Percentiles rank a stretch among this genome's conserved stretches.
phyloP scores from a whole-genome alignment of 257 asterid species.

The Fraxinus cuspidata region DNA sequence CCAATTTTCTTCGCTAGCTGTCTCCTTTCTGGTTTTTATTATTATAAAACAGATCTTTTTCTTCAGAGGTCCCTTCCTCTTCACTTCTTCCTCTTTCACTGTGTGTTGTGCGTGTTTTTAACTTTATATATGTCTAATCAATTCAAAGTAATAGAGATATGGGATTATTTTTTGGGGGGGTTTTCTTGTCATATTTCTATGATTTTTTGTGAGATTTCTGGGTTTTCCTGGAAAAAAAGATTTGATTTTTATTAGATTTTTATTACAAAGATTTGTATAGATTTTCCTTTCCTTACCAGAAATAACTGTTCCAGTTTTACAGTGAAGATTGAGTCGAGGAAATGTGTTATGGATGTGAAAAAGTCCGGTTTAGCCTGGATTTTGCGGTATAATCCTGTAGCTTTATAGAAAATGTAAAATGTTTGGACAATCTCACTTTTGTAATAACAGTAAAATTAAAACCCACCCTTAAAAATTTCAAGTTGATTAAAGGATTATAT shows the following conservation, averaged over 20 bases:
- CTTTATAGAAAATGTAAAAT: neutral
- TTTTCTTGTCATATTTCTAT: neutral
- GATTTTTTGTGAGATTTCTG: neutral
- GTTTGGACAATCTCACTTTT: neutral
- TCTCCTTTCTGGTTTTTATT: conserved; percentile 28
- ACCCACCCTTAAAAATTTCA: no score
- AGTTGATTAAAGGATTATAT: no score
- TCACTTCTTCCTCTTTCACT: conserved; percentile 11
- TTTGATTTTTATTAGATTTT: neutral
- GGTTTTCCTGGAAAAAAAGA: neutral
- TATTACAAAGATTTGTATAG: neutral
- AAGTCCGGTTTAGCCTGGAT: conserved; percentile 14
- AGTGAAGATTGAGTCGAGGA: neutral
- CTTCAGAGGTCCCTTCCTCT: conserved; percentile 25
- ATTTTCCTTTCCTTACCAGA: conserved; percentile 1
- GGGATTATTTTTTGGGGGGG: neutral
- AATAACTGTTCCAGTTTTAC: conserved; percentile 8
- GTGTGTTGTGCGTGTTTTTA: neutral
- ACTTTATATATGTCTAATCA: neutral
- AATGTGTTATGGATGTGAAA: conserved; percentile 19
- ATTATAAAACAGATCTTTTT: neutral
- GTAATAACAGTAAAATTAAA: neutral
- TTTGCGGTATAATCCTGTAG: neutral
- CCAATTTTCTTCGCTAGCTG: conserved; percentile 39
- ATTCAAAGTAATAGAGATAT: neutral